phyloP scores from a whole-genome alignment of 352 stramenopile genomes.

The Pythium phragmitis region DNA sequence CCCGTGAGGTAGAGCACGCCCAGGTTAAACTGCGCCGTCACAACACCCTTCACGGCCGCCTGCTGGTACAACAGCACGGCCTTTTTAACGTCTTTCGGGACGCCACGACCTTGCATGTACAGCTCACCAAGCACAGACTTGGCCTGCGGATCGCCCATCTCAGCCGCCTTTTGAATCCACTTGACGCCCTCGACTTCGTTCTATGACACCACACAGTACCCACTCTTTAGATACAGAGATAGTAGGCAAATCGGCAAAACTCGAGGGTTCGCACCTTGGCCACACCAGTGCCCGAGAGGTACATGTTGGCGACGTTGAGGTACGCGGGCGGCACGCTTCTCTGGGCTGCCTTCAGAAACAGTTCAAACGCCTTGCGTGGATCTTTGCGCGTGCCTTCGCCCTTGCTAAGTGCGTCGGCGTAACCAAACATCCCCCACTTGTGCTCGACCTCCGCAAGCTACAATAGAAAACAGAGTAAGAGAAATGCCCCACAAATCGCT shows the following conservation, averaged over 20 bases:
- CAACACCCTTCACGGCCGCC: conserved; percentile 52
- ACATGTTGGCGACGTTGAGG: conserved; percentile 87
- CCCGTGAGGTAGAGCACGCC: conserved; percentile 70
- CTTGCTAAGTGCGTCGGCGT: conserved; percentile 72
- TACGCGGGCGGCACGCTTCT: conserved; percentile 63
- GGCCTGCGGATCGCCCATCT: conserved; percentile 68
- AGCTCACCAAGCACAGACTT: conserved; percentile 74
- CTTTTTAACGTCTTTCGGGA: conserved; percentile 48
- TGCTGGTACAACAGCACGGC: conserved; percentile 73
- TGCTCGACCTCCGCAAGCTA: conserved; percentile 54
- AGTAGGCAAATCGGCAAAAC: neutral
- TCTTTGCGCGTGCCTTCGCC: conserved; percentile 77
- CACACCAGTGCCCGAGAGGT: conserved; percentile 59
- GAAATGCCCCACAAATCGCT: neutral
- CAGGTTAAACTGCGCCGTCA: conserved; percentile 78
- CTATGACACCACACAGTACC: conserved; percentile 25
- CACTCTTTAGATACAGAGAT: neutral
- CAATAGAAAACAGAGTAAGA: neutral
- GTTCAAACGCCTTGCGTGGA: conserved; percentile 74
- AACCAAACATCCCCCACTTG: conserved; percentile 78
- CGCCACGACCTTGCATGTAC: conserved; percentile 64
- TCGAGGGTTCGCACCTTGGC: conserved; percentile 45
- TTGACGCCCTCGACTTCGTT: conserved; percentile 66
- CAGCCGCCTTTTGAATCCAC: conserved; percentile 75
- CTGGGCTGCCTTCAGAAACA: conserved; percentile 71